Evolutionary conservation across 306 rosid genomes (phyloP).

Genomic region (Malus asiatica): DNA sequence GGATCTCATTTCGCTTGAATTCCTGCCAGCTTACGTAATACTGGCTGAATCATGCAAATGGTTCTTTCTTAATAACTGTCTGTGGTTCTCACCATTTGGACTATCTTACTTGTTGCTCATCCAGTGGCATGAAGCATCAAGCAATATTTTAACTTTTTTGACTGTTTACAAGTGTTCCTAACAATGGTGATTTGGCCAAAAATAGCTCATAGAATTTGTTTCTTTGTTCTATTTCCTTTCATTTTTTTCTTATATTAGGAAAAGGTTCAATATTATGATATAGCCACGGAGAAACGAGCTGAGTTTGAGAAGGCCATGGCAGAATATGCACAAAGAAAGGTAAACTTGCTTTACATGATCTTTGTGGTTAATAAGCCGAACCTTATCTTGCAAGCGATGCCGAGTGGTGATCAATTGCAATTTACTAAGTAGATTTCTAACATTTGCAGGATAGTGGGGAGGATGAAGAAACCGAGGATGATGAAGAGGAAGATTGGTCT

Average conservation of each 20-base stretch:
- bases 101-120: background rate
- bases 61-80: background rate
- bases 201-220: background rate
- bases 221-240: background rate
- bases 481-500: conserved; percentile 33
- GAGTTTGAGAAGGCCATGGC: conserved; percentile 71
- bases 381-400: background rate
- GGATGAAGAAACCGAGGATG: conserved; percentile 46
- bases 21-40: background rate
- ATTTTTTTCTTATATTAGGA: conserved; percentile 47
- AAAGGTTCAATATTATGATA: conserved; percentile 85
- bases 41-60: background rate
- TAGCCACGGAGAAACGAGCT: conserved; percentile 83
- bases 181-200: background rate
- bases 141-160: background rate
- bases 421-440: background rate
- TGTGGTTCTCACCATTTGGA: background rate
- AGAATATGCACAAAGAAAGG: conserved; percentile 67
- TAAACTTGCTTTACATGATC: conserved; percentile 21
- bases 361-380: conserved; percentile 1
- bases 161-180: background rate
- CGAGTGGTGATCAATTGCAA: background rate
- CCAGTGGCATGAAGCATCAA: background rate
- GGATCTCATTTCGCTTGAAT: background rate
- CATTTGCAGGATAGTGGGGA: conserved; percentile 68